Percentiles rank a stretch among this genome's conserved stretches.
phyloP scores from a whole-genome alignment of 306 rosid species.

The Ormosia semicastrata region DNA sequence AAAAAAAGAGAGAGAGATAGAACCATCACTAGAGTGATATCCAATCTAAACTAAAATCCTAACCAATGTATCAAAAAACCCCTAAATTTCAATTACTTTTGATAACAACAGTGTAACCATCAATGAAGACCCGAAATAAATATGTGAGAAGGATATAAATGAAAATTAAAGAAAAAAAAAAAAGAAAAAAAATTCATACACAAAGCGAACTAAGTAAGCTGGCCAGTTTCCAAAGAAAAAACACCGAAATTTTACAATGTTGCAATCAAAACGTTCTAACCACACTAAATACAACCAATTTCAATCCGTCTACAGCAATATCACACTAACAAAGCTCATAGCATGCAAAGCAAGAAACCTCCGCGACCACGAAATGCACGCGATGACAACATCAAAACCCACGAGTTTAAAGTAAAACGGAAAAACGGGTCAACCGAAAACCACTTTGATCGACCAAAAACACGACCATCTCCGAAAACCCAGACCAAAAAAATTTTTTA shows the following conservation, averaged over 20 bases:
- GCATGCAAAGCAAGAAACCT: slow-evolving; percentile 6
- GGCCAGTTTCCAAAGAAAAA: neutral
- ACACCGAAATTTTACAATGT: neutral
- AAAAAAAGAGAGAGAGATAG: neutral
- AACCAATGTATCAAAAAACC: neutral
- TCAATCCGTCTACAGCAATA: neutral
- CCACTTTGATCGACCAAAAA: neutral
- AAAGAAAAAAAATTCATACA: neutral
- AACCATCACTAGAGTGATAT: neutral
- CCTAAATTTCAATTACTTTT: neutral
- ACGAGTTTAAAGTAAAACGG: neutral
- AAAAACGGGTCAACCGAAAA: neutral
- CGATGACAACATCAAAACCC: neutral
- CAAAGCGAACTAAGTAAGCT: neutral
- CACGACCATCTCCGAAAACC: neutral
- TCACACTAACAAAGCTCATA: neutral
- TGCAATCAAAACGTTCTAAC: neutral
- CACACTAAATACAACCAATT: slow-evolving; percentile 10
- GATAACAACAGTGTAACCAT: neutral
- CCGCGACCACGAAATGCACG: neutral
- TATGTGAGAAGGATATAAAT: neutral
- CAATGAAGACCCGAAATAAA: neutral
- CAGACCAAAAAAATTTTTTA: no score
- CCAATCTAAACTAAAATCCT: neutral
- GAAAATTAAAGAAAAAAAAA: neutral